Evolutionary conservation across 345 rosid species (phyloP), one percentile per base, ranked within the genome.

Genomic region (Alliaria petiolata): DNA sequence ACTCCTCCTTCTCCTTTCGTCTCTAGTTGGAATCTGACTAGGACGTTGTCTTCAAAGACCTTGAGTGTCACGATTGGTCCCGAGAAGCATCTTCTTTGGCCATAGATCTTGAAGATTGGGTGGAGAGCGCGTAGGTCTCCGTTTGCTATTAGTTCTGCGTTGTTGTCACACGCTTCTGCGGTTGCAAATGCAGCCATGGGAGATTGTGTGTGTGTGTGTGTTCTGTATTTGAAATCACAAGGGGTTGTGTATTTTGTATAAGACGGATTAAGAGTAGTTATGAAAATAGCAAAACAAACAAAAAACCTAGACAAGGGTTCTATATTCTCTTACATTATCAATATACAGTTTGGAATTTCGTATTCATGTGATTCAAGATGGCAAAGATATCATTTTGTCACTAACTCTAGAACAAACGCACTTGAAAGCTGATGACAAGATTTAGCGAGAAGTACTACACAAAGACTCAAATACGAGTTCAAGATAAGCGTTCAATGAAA

Each of bases 41-140:
- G 65, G 10, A 91, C 91, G 28, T 93, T 91, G 87, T 93, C 95
- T 82, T 91, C 97, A 6, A 90, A 89, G 51, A 89, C 89, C 80
- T 89, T 91, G 6, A 91, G 76, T 2, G 97, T 93, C 62, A 83
- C 84, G 47, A 91, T 47, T 11, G 92, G 92, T 26, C 98, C 96
- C 0, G 87, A 83, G 80, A 93, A 93, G 36, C 78, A 67, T 22
- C 83, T 73, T 20, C 81, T 79, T 67, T 86, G 92, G 6, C 97
- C 98, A 26, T 89, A 93, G 16, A 80, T 80, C 70, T 85, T 85
- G 86, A 90, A 93, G 19, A 80, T 26, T 4, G 95, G 97, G 38
- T 86, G 83, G 62, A 93, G 75, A 34, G 85, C 91, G 0, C 92
- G 83, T 72, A 93, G 50, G 69, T 91, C 92, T 20, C 92, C 89